Evolutionary conservation across 2,329 filamentous ascomycete genomes (phyloP).

Genomic region (Lecanicillium sp.): DNA sequence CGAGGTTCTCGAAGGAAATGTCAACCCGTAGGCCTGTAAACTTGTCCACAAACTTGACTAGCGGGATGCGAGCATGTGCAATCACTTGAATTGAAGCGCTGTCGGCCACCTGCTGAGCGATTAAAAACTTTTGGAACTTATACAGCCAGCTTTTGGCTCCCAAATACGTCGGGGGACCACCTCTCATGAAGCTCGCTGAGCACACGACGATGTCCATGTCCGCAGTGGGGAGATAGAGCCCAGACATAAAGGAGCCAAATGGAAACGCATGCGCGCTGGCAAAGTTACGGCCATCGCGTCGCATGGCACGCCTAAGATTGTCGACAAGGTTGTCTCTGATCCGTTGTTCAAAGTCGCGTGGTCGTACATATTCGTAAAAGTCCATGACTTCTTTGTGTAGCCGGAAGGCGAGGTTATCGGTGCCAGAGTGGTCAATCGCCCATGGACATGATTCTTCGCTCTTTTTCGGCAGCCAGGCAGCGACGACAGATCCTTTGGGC

Average conservation of each 20-base stretch:
- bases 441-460: conserved; percentile 52
- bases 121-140: conserved; percentile 55
- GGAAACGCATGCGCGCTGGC: conserved; percentile 56
- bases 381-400: conserved; percentile 85
- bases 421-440: conserved; percentile 47
- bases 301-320: conserved; percentile 56
- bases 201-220: conserved; percentile 93
- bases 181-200: conserved; percentile 46
- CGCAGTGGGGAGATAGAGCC: conserved; percentile 61
- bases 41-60: conserved; percentile 83
- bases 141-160: conserved; percentile 50
- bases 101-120: conserved; percentile 47
- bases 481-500: conserved; percentile 39
- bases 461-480: conserved; percentile 41
- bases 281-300: conserved; percentile 39
- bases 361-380: conserved; percentile 80
- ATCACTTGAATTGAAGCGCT: conserved; percentile 59
- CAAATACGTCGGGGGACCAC: conserved; percentile 39
- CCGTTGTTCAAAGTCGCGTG: conserved; percentile 66
- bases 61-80: conserved; percentile 70
- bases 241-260: conserved; percentile 93
- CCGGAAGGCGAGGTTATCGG: conserved; percentile 49
- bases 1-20: conserved; percentile 88
- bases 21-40: conserved; percentile 78
- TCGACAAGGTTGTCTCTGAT: conserved; percentile 67